Evolutionary conservation across 2,329 filamentous ascomycete species (phyloP), one percentile per base, ranked within the genome.

Genomic region (Sclerotinia borealis): DNA sequence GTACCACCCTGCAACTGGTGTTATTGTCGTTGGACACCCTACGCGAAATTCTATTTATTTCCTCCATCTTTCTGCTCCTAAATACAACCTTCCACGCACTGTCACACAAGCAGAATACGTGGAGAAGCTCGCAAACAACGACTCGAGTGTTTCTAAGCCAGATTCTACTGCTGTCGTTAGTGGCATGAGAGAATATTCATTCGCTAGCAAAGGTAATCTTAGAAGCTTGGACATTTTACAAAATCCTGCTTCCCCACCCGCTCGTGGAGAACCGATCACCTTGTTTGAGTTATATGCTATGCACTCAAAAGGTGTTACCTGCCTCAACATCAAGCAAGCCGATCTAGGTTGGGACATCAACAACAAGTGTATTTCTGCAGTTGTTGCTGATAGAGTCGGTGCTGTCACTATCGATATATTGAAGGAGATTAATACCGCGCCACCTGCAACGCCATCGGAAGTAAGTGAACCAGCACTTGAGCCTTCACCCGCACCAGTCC

Each of bases 41-140:
- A 98, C 93, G 1, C 87, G 95, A 68, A 99, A 99, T 79, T 97
- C 93, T 9, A 88, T 99, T 76, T 99, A 97, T 79, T 96, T 99
- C 78, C 86, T 97, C 58, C 93, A 98, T 72, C 81, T 99, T 43
- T 98, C 93, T 59, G 93, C 93, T 47, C 95, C 95, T 25, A 92
- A 92, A 77, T 98, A 99, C 79, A 91, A 88, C 71, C 80, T 98
- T 65, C 80, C 83, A 25, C 86, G 85, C 78, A 83, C 85, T 68
- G 85, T 97, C 76, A 90, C 90, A 31, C 95, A 99, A 79, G 92
- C 93, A 56, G 87, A 89, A 29, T 99, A 92, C 76, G 88, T 97
- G 69, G 85, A 89, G 74, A 88, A 88, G 66, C 81, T 97, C 64
- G 86, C 88, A 15, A 82, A 85, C 50, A 88, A 89, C 74, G 89